phyloP scores from a whole-genome alignment of 2,329 filamentous ascomycete genomes.

The Triangularia verruculosa region DNA sequence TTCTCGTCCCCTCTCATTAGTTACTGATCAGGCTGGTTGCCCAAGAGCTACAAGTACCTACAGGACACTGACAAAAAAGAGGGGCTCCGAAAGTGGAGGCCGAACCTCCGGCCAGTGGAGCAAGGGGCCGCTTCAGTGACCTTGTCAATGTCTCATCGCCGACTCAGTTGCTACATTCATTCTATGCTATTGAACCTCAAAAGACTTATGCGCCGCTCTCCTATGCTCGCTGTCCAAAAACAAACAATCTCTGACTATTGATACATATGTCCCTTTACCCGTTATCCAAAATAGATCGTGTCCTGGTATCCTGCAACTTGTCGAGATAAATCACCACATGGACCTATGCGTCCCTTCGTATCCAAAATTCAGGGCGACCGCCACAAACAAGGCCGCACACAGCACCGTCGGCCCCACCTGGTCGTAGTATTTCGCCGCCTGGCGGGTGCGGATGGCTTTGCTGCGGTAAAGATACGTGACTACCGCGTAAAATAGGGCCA shows the following conservation, averaged over 20 bases:
- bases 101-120: conserved; percentile 4
- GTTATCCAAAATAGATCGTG: background rate
- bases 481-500: conserved; percentile 79
- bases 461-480: conserved; percentile 86
- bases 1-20: background rate
- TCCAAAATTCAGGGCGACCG: conserved; percentile 76
- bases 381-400: conserved; percentile 68
- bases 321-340: conserved; percentile 43
- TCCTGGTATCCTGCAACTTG: background rate
- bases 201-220: background rate
- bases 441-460: conserved; percentile 75
- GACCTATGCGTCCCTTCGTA: conserved; percentile 65
- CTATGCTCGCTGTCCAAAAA: conserved; percentile 4
- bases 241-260: background rate
- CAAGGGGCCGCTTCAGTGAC: background rate
- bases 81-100: conserved; percentile 7
- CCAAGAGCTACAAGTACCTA: background rate
- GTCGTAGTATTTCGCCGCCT: conserved; percentile 90
- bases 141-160: background rate
- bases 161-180: background rate
- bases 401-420: conserved; percentile 78
- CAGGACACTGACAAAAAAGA: background rate
- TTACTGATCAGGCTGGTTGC: background rate
- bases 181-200: background rate
- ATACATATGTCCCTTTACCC: conserved; percentile 3